These are phyloP conservation scores for Phytophthora crassamura DNA, from an alignment of 352 stramenopile species.

Conservation along the genomic window DNA sequence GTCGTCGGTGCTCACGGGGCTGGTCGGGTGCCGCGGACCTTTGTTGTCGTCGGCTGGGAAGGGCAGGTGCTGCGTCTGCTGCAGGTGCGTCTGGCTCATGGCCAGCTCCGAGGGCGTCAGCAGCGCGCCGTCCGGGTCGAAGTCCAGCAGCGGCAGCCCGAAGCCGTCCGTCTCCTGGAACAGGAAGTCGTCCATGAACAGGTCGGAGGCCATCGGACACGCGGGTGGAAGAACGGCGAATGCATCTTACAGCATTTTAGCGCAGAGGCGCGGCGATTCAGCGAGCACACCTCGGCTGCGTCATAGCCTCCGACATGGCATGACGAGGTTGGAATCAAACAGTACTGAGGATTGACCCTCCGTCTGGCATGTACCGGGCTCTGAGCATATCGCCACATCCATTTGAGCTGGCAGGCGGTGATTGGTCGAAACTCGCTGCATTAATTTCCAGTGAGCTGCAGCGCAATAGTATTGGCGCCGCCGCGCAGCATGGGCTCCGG, in stretches of 20 bases:
- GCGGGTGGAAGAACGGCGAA: constrained; percentile 7
- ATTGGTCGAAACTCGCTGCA: constrained; percentile 55
- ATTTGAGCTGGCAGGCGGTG: constrained; percentile 57
- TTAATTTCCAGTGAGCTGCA: constrained; percentile 19
- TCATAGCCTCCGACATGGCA: neutral
- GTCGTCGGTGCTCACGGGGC: constrained; percentile 51
- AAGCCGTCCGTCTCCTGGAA: constrained; percentile 48
- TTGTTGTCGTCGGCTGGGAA: constrained; percentile 10
- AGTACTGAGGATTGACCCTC: neutral
- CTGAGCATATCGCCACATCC: neutral
- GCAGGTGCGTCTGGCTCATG: constrained; percentile 15
- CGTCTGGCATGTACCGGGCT: neutral
- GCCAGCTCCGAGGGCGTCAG: constrained; percentile 32
- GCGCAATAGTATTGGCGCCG: constrained; percentile 2
- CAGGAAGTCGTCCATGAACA: constrained; percentile 64
- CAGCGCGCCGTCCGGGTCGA: constrained; percentile 37
- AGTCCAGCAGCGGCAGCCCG: constrained; percentile 50
- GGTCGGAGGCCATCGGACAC: constrained; percentile 3
- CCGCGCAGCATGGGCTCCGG: constrained; percentile 1
- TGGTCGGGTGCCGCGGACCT: constrained; percentile 31
- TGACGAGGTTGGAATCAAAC: neutral
- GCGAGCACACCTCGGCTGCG: neutral
- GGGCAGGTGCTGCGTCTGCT: constrained; percentile 27
- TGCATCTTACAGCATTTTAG: no score
- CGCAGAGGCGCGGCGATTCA: no score